Percentiles rank a stretch among this genome's conserved stretches.
Evolutionary conservation across 2,329 filamentous ascomycete species (phyloP).

Genomic region (Fusarium devonianum): DNA sequence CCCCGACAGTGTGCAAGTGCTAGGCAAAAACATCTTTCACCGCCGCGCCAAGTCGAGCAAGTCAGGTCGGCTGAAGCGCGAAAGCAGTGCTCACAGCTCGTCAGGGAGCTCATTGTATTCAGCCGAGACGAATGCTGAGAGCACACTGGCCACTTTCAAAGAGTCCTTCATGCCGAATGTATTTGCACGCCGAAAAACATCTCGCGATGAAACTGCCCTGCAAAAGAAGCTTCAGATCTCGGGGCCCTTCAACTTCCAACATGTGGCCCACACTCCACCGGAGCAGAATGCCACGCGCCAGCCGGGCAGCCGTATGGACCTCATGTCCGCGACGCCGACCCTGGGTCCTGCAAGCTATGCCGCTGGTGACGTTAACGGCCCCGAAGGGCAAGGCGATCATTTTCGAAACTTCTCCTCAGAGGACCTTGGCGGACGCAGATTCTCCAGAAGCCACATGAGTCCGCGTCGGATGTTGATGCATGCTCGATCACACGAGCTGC

Average conservation of each 20-base stretch:
- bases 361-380: conserved; percentile 33
- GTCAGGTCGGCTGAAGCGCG: conserved; percentile 51
- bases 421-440: conserved; percentile 25
- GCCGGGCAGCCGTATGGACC: conserved; percentile 50
- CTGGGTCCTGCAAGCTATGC: conserved; percentile 44
- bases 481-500: conserved; percentile 58
- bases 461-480: conserved; percentile 52
- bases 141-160: conserved; percentile 44
- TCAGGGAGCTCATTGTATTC: conserved; percentile 59
- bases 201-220: conserved; percentile 44
- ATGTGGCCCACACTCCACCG: conserved; percentile 65
- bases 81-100: conserved; percentile 57
- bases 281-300: conserved; percentile 55
- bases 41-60: conserved; percentile 57
- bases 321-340: conserved; percentile 54
- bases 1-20: conserved; percentile 65
- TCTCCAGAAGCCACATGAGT: conserved; percentile 35
- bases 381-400: conserved; percentile 51
- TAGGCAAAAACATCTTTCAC: conserved; percentile 67
- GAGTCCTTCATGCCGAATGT: conserved; percentile 59
- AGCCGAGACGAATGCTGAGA: conserved; percentile 51
- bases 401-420: conserved; percentile 56
- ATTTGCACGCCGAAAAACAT: conserved; percentile 58
- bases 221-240: conserved; percentile 63
- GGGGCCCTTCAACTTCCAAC: conserved; percentile 71